Percentiles rank a stretch among this genome's conserved stretches.
Evolutionary conservation across 768 basidiomycete species (phyloP).

Genomic region (Calocybe gangraenosa): DNA sequence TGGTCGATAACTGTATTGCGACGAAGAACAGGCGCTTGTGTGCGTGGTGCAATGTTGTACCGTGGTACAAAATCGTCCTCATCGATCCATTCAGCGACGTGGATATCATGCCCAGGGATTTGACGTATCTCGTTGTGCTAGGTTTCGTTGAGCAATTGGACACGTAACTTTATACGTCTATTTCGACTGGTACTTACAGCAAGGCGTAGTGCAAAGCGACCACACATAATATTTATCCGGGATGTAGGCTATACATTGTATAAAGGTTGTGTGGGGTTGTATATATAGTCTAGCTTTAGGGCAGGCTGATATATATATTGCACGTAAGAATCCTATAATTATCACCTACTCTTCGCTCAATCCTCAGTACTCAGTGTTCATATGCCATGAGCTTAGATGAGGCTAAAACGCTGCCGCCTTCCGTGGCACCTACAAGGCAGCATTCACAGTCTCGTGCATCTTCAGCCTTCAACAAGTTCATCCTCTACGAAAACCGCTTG

Average conservation of each 20-base stretch:
- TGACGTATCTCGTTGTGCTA: constrained; percentile 42
- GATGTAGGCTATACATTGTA: too few species aligned
- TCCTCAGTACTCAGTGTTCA: too few species aligned
- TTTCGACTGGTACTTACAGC: constrained; percentile 28
- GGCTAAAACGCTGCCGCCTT: background rate
- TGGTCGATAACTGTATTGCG: constrained; percentile 22
- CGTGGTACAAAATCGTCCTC: constrained; percentile 57
- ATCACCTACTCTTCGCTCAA: too few species aligned
- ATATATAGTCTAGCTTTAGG: too few species aligned
- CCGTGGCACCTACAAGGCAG: background rate
- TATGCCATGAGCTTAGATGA: background rate
- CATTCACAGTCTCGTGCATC: constrained; percentile 5
- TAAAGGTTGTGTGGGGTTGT: too few species aligned
- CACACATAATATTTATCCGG: too few species aligned
- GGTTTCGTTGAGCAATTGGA: too few species aligned
- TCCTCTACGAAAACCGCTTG: constrained; percentile 87
- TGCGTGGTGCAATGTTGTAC: constrained; percentile 83
- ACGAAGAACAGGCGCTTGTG: constrained; percentile 72
- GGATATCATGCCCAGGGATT: constrained; percentile 35
- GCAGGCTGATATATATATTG: too few species aligned
- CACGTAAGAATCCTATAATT: too few species aligned
- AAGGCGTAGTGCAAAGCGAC: constrained; percentile 54
- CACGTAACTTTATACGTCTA: background rate
- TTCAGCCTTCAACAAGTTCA: constrained; percentile 73
- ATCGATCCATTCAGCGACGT: constrained; percentile 56